Conservation (phyloP, 768 basidiomycete species). For the Boletus sensibilis region DNA sequence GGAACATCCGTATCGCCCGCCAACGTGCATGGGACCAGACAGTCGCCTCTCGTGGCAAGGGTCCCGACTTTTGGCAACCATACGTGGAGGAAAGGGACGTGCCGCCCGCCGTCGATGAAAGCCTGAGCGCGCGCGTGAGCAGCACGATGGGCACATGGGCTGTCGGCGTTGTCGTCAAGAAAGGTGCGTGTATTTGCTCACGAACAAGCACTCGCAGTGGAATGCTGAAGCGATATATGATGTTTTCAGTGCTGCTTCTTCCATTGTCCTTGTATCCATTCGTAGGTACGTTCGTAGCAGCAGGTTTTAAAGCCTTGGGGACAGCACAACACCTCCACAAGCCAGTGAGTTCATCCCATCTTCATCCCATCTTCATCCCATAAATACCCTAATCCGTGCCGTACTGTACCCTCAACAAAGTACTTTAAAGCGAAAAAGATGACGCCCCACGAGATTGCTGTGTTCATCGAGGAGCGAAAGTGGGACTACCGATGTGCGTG, state of each 20-base stretch:
- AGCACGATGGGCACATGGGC: slow-evolving; percentile 17
- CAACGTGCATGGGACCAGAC: slow-evolving; percentile 81
- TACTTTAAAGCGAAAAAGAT: slow-evolving; percentile 88
- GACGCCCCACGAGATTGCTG: slow-evolving; percentile 61
- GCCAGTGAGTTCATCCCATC: slow-evolving; percentile 44
- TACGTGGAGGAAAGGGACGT: slow-evolving; percentile 81
- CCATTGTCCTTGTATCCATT: slow-evolving; percentile 70
- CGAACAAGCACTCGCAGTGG: not conserved
- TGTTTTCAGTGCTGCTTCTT: slow-evolving; percentile 49
- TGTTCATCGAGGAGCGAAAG: slow-evolving; percentile 86
- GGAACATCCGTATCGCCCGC: slow-evolving; percentile 78
- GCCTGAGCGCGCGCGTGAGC: slow-evolving; percentile 21
- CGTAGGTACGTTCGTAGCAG: slow-evolving; percentile 58
- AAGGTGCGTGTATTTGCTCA: slow-evolving; percentile 17
- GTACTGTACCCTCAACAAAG: slow-evolving; percentile 32
- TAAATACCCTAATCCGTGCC: not conserved
- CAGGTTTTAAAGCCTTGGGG: slow-evolving; percentile 64
- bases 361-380: not conserved
- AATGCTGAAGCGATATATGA: not conserved
- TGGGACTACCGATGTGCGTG: slow-evolving; percentile 79
- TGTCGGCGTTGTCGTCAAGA: slow-evolving; percentile 17
- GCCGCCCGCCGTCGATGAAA: slow-evolving; percentile 45
- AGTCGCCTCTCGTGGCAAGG: slow-evolving; percentile 78
- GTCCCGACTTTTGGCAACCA: slow-evolving; percentile 77
- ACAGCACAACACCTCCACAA: slow-evolving; percentile 69